Base-by-base conservation (phyloP, 2,329 filamentous ascomycete species). In the Cercospora nicotianae region DNA sequence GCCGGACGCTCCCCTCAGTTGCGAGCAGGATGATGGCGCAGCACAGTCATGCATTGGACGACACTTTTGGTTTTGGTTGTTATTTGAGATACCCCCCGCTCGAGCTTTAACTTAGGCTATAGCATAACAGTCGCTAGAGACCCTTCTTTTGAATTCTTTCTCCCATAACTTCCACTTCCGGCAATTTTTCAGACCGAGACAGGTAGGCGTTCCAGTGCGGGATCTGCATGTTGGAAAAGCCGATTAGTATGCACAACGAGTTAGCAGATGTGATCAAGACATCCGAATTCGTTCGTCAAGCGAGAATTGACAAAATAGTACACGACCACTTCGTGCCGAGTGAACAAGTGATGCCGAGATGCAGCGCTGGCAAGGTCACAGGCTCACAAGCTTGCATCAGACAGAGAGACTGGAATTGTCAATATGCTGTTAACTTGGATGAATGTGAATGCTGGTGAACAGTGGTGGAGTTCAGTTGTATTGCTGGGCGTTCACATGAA, bases 41-140 rank as follows among this genome's bases (percentile, higher is more conserved):
- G 28, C 12, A 33, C 30, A 30, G 30, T 28, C 53, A 67, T 57
- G 61, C 30, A 57, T 67, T 67, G 65, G 65, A 64, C 60, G 64
- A 66, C 18, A 28, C 36, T 42, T 26, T 65, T 60, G 33, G 48
- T 60, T 30, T 57, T 57, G 39, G 58, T 58, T 42, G 30, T 63
- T 66, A 51, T 60, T 62, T 55, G 60, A 58, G 61, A 67, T 67
- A 67, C 65, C 65, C 65, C 60, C 65, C 51, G 39, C 64, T 66
- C 64, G 60, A 59, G 30, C 63, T 59, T 51, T 51, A 48, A 48
- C 55, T 39, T 60, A 33, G 58, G 31, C 58, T 26, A 58, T 31
- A 30, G 53, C 53, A 58, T 58, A 28, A 58, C 53, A 26, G 53
- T 58, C 53, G 53, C 18, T 51, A 51, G 42, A 51, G 45, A 51